Evolutionary conservation across 2,329 filamentous ascomycete species (phyloP).

Genomic region (Colletotrichum tofieldiae): DNA sequence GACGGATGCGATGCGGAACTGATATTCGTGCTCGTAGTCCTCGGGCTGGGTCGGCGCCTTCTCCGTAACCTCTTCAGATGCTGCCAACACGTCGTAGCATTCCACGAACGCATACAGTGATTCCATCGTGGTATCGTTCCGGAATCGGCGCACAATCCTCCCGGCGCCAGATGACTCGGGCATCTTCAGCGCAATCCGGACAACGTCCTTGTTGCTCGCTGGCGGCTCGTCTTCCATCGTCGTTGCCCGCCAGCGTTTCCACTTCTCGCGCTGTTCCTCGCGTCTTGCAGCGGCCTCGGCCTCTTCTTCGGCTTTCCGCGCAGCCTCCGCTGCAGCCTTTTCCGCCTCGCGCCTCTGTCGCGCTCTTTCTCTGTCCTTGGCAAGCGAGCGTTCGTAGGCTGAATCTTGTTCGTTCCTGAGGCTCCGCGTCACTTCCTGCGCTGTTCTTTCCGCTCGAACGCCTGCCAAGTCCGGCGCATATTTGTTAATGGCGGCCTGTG

Average conservation of each 20-base stretch:
- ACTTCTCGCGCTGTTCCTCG: conserved; percentile 70
- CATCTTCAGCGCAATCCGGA: conserved; percentile 80
- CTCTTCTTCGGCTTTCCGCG: conserved; percentile 72
- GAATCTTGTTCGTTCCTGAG: conserved; percentile 91
- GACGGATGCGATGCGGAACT: conserved; percentile 87
- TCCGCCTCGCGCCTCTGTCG: conserved; percentile 84
- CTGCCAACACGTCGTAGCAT: conserved; percentile 79
- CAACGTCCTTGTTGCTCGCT: conserved; percentile 74
- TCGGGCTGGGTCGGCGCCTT: conserved; percentile 65
- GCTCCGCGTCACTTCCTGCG: conserved; percentile 85
- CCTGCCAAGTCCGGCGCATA: conserved; percentile 83
- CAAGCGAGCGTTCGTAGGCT: conserved; percentile 93
- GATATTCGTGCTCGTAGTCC: conserved; percentile 84
- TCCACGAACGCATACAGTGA: conserved; percentile 98
- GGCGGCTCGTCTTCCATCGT: conserved; percentile 79
- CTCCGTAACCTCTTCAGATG: conserved; percentile 51
- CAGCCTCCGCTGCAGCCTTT: conserved; percentile 77
- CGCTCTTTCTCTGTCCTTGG: conserved; percentile 88
- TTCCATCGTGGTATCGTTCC: conserved; percentile 79
- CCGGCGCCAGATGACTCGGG: conserved; percentile 74
- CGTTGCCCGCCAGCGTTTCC: conserved; percentile 85
- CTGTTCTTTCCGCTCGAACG: conserved; percentile 82
- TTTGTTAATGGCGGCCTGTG: conserved; percentile 80
- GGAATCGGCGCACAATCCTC: conserved; percentile 84
- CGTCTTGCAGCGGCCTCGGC: conserved; percentile 72